phyloP scores from a whole-genome alignment of 805 yeast genomes.

The Dipodascus geniculatus region DNA sequence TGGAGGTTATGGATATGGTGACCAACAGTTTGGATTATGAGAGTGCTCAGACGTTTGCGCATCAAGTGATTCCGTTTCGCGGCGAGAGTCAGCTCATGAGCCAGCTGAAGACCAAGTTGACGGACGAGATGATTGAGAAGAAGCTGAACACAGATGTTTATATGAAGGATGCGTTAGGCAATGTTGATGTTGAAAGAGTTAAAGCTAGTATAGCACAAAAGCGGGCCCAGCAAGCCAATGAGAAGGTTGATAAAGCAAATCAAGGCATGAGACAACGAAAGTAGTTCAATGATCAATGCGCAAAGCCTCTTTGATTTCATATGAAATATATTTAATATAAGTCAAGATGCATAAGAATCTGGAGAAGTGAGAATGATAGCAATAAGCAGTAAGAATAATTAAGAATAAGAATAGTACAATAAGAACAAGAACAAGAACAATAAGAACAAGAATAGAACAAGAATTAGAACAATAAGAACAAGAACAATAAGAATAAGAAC shows the following conservation, averaged over 20 bases:
- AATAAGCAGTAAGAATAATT: too few species aligned
- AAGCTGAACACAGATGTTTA: slow-evolving; percentile 9
- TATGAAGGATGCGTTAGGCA: slow-evolving; percentile 8
- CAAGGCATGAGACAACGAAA: background rate
- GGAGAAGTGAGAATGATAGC: too few species aligned
- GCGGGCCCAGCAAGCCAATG: background rate
- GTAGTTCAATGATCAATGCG: too few species aligned
- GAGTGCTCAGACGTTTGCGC: slow-evolving; percentile 1
- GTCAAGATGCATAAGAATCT: too few species aligned
- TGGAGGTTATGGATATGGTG: slow-evolving; percentile 1
- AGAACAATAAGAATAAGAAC: too few species aligned
- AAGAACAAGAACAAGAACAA: too few species aligned
- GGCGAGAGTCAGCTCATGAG: slow-evolving; percentile 1
- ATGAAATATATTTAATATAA: too few species aligned
- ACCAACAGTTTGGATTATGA: slow-evolving; percentile 3
- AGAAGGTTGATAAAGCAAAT: background rate
- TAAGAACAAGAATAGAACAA: too few species aligned
- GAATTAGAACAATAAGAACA: too few species aligned
- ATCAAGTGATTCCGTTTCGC: slow-evolving; percentile 7
- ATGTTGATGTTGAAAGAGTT: background rate
- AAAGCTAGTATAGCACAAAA: background rate
- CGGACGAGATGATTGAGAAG: slow-evolving; percentile 6
- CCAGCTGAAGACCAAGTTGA: slow-evolving; percentile 3
- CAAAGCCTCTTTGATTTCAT: too few species aligned
- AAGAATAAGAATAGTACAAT: too few species aligned